Evolutionary conservation across 352 stramenopile genomes (phyloP), one percentile per base, ranked within the genome.

Genomic region (Phytopythium mirpurense): DNA sequence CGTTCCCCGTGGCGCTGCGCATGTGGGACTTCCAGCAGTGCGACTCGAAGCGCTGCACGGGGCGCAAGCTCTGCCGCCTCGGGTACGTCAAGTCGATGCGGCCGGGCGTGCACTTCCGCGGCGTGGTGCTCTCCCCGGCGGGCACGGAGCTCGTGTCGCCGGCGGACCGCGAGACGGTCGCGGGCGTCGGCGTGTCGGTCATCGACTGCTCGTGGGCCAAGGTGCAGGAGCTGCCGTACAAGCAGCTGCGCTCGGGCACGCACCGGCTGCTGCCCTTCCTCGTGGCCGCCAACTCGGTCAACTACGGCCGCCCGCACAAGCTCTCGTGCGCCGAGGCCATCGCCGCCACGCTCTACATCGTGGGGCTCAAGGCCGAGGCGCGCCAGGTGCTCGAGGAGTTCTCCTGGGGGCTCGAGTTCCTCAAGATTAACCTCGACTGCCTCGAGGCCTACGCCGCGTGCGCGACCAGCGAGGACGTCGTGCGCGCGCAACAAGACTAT

Each of bases 131-230:
- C 15, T 98, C 88, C 29, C 90, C 95, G 4, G 87, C 95, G 46
- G 95, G 86, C 4, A 91, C 91, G 31, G 77, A 95, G 32, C 74
- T 85, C 11, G 82, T 99, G 14, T 98, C 92, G 43, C 86, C 83
- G 7, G 81, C 89, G 6, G 96, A 99, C 72, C 56, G 65, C 9
- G 67, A 62, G 5, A 72, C 90, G 11, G 71, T 98, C 11, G 68
- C 85, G 45, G 72, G 71, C 21, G 72, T 90, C 24, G 96, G 96
- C 51, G 90, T 98, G 54, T 97, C 89, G 24, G 92, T 96, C 24
- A 98, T 99, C 63, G 96, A 99, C 69, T 99, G 96, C 70, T 98
- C 91, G n/a, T 99, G 96, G 96, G 95, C 94, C 34, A 83, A 96
- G 48, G 74, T 99, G 21, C 84, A 97, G 59, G 95, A 98, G 65